A percentile compares a stretch with the other conserved stretches of the same genome.
phyloP scores from a whole-genome alignment of 1,284 basidiomycete genomes.

The Chalciporus sp. region DNA sequence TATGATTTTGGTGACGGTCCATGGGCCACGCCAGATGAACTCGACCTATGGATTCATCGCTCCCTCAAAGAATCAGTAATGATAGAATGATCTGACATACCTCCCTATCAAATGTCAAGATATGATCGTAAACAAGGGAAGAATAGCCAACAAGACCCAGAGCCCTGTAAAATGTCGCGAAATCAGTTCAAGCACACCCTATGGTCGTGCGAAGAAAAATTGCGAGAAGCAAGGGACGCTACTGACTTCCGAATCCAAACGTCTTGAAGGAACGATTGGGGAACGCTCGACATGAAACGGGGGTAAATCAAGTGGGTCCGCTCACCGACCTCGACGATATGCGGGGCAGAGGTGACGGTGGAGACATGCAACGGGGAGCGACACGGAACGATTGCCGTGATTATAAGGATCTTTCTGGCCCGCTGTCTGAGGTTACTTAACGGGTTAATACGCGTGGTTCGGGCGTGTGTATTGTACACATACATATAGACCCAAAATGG shows the following conservation, averaged over 20 bases:
- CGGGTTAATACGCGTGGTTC: neutral
- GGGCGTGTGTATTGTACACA: neutral
- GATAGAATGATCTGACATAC: no score
- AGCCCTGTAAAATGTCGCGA: neutral
- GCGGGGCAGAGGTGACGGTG: neutral
- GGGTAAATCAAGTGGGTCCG: neutral
- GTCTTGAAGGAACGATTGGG: neutral
- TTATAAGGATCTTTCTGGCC: neutral
- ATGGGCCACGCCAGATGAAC: conserved; percentile 15
- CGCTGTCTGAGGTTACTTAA: neutral
- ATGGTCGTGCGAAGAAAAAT: neutral
- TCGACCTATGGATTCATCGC: neutral
- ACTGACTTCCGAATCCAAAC: conserved; percentile 4
- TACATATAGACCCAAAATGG: neutral
- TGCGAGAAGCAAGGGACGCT: neutral
- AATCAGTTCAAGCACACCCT: neutral
- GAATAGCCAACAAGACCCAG: conserved; percentile 7
- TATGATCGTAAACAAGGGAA: conserved; percentile 17
- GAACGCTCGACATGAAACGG: neutral
- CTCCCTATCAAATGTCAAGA: conserved; percentile 11
- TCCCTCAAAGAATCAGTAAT: neutral
- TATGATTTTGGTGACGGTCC: conserved; percentile 12
- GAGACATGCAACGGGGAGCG: neutral
- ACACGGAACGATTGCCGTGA: neutral
- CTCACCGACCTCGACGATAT: neutral